Evolutionary conservation across 78 protist genomes (phyloP), one percentile per base, ranked within the genome.

Genomic region (Bodo saltans): DNA sequence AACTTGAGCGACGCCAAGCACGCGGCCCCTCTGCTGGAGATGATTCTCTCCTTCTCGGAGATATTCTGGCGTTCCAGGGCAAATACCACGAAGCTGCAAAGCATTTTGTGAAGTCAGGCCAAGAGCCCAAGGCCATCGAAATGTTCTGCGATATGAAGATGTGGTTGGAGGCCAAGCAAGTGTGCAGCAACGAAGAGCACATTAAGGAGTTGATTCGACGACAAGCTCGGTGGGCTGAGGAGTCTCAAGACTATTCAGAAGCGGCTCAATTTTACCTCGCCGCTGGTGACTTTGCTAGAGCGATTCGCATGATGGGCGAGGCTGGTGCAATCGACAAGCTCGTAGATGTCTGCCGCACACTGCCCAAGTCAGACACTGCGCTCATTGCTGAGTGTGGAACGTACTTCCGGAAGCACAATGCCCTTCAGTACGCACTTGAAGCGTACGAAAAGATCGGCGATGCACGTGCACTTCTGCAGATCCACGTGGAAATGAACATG

Each of bases 21-120:
- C n/a, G n/a, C n/a, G n/a, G n/a, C n/a, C n/a, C n/a, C n/a, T 27
- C 40, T 17, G 69, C 34, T 12, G 80, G 34, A 26, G 82, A 81
- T 60, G 85, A 79, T 67, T 0, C 21, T 33, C 21, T 71, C 41
- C 33, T 78, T 35, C 76, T 41, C 3, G 95, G 85, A 1, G 83
- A 89, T 3, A 60, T 88, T 21, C 53, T 81, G 28, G 95, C 95
- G 28, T 85, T 37, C 60, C 91, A 78, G 35, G 95, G 95, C 32
- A 71, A 68, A 37, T 88, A n/a, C 42, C 35, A 42, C 3, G 88
- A 89, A 26, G 93, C 93, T 0, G 95, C 91, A 30, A 0, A 34
- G 52, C 29, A 73, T 21, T 92, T 47, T 41, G 38, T 25, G 67
- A 67, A 72, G 70, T 27, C 11, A 37, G 87, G 82, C 27, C 68